These are phyloP conservation scores for Lactarius hengduanensis DNA, from an alignment of 768 basidiomycete genomes.

Conservation along the genomic window DNA sequence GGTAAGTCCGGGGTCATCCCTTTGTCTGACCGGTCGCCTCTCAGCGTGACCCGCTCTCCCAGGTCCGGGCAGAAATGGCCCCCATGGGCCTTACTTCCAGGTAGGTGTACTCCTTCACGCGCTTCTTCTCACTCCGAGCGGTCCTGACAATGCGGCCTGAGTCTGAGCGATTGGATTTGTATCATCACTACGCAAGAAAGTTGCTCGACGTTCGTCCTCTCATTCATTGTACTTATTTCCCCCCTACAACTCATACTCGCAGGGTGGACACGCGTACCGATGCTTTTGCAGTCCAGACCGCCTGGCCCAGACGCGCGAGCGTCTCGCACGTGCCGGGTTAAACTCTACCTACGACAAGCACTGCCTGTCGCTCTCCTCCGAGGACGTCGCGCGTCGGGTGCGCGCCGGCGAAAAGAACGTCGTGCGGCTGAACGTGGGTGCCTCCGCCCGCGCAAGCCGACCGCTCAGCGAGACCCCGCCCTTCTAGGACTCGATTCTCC, in stretches of 20 bases:
- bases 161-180: slow-evolving; percentile 89
- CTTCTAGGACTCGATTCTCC: slow-evolving; percentile 57
- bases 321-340: slow-evolving; percentile 69
- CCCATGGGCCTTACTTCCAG: slow-evolving; percentile 85
- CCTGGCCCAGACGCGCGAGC: slow-evolving; percentile 64
- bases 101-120: slow-evolving; percentile 50
- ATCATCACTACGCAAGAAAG: slow-evolving; percentile 66
- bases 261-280: slow-evolving; percentile 90
- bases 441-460: background rate
- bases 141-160: slow-evolving; percentile 35
- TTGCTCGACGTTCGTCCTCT: slow-evolving; percentile 64
- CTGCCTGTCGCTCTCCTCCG: slow-evolving; percentile 83
- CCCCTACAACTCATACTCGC: slow-evolving; percentile 5
- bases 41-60: background rate
- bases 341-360: slow-evolving; percentile 83
- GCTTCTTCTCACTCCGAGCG: background rate
- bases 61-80: slow-evolving; percentile 79
- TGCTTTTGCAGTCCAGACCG: slow-evolving; percentile 88
- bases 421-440: slow-evolving; percentile 82
- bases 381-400: slow-evolving; percentile 75
- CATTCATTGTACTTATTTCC: background rate
- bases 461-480: slow-evolving; percentile 2
- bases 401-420: slow-evolving; percentile 75
- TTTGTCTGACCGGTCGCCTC: background rate
- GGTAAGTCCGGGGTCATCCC: slow-evolving; percentile 48